Conservation (phyloP, 176 grass and related monocot genomes). For the Ananas comosus region DNA sequence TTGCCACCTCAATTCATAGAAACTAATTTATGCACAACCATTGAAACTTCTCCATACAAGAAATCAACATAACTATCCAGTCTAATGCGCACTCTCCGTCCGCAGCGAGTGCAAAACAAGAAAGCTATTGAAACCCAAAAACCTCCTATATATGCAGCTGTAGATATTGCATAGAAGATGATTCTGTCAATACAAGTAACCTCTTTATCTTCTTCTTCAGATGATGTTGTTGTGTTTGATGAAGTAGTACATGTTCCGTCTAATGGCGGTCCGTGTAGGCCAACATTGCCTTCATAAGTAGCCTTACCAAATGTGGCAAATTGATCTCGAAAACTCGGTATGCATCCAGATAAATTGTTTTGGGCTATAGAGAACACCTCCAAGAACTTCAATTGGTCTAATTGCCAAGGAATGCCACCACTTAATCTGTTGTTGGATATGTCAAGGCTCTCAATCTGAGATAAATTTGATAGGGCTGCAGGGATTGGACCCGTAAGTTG, state of each 20-base stretch:
- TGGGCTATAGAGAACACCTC: no score
- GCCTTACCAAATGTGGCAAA: not conserved
- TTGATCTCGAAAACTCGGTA: not conserved
- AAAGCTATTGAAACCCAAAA: no score
- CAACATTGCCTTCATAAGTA: slow-evolving; percentile 8
- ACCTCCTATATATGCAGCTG: no score
- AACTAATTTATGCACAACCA: no score
- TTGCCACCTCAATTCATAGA: no score
- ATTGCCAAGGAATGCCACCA: not conserved
- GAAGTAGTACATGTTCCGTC: not conserved
- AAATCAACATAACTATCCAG: no score
- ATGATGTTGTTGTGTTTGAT: not conserved
- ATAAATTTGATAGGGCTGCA: not conserved
- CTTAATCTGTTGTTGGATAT: slow-evolving; percentile 22
- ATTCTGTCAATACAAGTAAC: no score
- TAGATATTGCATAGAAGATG: not conserved
- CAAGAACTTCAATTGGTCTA: no score
- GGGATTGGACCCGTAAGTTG: slow-evolving; percentile 11
- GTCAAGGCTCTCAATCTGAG: slow-evolving; percentile 18
- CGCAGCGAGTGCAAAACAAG: no score
- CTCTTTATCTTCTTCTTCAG: not conserved
- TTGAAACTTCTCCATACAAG: no score
- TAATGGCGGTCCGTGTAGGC: not conserved
- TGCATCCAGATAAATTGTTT: slow-evolving; percentile 14
- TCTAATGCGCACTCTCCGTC: no score